Base-by-base conservation (phyloP, 495 filamentous ascomycete genomes). In the Penicillium waksmanii region DNA sequence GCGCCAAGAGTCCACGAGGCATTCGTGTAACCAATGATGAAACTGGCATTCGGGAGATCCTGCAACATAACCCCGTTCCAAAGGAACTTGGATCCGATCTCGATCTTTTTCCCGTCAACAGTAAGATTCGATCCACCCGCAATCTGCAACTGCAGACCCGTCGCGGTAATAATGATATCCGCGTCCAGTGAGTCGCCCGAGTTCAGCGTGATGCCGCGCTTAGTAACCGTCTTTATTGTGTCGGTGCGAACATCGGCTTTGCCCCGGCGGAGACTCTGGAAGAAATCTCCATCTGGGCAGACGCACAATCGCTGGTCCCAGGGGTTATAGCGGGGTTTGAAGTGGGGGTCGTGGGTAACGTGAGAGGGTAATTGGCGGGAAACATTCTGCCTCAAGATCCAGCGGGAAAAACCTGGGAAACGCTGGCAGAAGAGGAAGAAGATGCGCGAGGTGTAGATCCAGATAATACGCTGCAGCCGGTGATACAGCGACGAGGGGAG, bases 281-380 rank as follows among this genome's bases (percentile, higher is more conserved):
- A 93, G 72, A 92, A 91, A 70, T 93, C 90, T 1, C 82, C 87
- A 62, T 88, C 84, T 0, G 90, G 90, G 18, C 81, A 84, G 43
- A 90, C 70, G 62, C 90, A 91, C 0, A 93, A 70, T 0, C 91
- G 84, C 68, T 95, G 89, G 21, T 92, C 82, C 80, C 88, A 92
- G 6, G 87, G 87, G 49, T 82, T 80, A 65, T 95, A 95, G 13
- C 63, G 60, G 0, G 91, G 91, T 25, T 81, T 82, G 78, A 93
- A 95, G 66, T 92, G 85, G 2, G 85, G 85, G 38, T 89, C 84
- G 36, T 80, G 58, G 12, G 83, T 77, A 42, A 89, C 74, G 44
- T 74, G 74, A 3, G 65, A 54, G 4, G 88, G 87, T 3, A 94
- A 80, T 35, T 83, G 77, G 17, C 65, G 53, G 33, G 72, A 66